Evolutionary conservation across 2,329 filamentous ascomycete species (phyloP), one percentile per base, ranked within the genome.

Genomic region (Cladobotryum mycophilum): DNA sequence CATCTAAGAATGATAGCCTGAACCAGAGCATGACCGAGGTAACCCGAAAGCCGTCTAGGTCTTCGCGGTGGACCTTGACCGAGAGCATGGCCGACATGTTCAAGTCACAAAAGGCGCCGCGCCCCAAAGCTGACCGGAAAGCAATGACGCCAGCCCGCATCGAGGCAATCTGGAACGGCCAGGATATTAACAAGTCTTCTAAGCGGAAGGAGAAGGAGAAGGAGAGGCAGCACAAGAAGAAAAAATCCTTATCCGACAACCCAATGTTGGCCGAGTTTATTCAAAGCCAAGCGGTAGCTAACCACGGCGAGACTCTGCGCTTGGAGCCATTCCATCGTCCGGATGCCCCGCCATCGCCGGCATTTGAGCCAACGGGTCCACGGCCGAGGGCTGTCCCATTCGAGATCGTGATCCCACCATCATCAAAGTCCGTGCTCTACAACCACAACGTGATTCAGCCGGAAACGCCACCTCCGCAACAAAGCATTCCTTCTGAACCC

Each of bases 71-170:
- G 76, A 74, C 73, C 13, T 61, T 83, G 30, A 71, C 78, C 0
- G 76, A 79, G 47, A 81, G 80, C 54, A 70, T 84, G 57, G 71
- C 76, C n/a, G 79, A 80, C 30, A 67, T 81, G 11, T 72, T 84
- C 52, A 76, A 69, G 43, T 81, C 84, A 60, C 72, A 72, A 54
- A 76, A 69, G 42, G 81, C 84, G 60, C 72, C 72, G 54, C 73
- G 72, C 43, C 70, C 78, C 48, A 79, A 84, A 54, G 79, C 73
- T 0, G 77, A 82, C 47, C 80, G 84, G 64, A 80, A 82, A 69
- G 64, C 82, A 12, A 77, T 51, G 51, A 53, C 79, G 11, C 74
- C 78, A 15, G 70, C 72, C 34, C 73, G 74, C 36, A 66, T 82
- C 20, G 71, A 78, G 56, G 68, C 63, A 43, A 37, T 47, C 25